Conservation (phyloP, 2,329 filamentous ascomycete genomes). For the Sarocladiaceae sp. region DNA sequence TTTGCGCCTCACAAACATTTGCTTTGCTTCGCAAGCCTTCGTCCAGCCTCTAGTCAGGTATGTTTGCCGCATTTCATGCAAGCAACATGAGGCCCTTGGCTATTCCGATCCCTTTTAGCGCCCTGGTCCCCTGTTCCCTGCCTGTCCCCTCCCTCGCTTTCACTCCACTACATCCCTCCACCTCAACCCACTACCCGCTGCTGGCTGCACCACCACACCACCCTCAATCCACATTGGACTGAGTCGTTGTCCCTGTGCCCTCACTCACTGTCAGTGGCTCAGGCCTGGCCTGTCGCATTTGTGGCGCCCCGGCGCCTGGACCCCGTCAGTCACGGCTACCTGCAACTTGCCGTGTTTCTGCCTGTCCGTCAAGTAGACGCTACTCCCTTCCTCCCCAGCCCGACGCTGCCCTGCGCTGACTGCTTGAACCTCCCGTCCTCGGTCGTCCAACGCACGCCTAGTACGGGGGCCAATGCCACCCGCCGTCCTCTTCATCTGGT, state of each 20-base stretch:
- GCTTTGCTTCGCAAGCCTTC: not conserved
- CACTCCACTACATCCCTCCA: slow-evolving; percentile 4
- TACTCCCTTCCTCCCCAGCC: not conserved
- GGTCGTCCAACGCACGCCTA: slow-evolving; percentile 2
- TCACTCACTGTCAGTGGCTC: not conserved
- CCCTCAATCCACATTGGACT: not conserved
- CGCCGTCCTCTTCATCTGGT: slow-evolving; percentile 5
- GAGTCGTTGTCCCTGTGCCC: not conserved
- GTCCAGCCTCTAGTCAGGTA: not conserved
- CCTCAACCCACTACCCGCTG: not conserved
- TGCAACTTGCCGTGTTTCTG: not conserved
- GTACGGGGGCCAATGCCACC: slow-evolving; percentile 6
- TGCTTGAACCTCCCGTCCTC: slow-evolving; percentile 4
- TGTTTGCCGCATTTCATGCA: slow-evolving; percentile 3
- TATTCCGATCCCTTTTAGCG: slow-evolving; percentile 5
- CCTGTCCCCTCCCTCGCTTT: not conserved
- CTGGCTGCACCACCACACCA: not conserved
- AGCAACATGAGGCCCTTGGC: not conserved
- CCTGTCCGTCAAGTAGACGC: not conserved
- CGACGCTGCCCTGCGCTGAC: slow-evolving; percentile 4
- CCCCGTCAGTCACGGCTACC: not conserved
- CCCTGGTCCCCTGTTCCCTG: slow-evolving; percentile 8
- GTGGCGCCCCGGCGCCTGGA: not conserved
- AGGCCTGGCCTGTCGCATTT: not conserved
- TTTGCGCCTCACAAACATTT: not conserved